phyloP scores from a whole-genome alignment of 768 basidiomycete genomes.

The Auriscalpium vulgare region DNA sequence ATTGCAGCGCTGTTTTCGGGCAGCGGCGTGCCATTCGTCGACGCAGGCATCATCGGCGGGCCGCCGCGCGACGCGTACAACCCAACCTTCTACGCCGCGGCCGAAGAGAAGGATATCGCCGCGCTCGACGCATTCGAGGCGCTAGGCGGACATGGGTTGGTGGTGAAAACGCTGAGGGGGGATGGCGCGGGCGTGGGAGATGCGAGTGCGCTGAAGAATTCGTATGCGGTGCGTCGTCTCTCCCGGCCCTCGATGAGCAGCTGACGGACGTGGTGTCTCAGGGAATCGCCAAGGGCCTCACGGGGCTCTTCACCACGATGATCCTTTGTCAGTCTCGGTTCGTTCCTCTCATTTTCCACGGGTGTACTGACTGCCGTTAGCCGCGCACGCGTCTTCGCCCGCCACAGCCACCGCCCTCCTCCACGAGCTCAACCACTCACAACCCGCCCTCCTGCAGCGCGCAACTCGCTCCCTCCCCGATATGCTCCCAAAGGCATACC shows the following conservation, averaged over 20 bases:
- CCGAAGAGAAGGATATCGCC: constrained; percentile 23
- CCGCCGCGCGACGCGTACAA: constrained; percentile 41
- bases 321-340: constrained; percentile 35
- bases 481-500: constrained; percentile 57
- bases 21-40: constrained; percentile 37
- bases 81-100: constrained; percentile 51
- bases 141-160: constrained; percentile 37
- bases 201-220: constrained; percentile 59
- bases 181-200: constrained; percentile 44
- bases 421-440: constrained; percentile 38
- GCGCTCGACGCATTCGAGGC: constrained; percentile 32
- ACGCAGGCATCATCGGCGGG: constrained; percentile 50
- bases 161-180: constrained; percentile 36
- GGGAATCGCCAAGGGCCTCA: constrained; percentile 51
- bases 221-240: constrained; percentile 40
- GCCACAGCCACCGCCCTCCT: constrained; percentile 53
- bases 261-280: constrained; percentile 15
- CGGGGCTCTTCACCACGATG: constrained; percentile 46
- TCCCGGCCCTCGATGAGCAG: background rate
- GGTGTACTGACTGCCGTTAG: constrained; percentile 20
- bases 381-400: constrained; percentile 49
- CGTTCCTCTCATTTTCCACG: background rate
- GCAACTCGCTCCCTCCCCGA: constrained; percentile 31
- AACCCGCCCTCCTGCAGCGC: constrained; percentile 35
- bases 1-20: constrained; percentile 39